phyloP scores from a whole-genome alignment of 208 protist species.

The Angomonas ambiguus region DNA sequence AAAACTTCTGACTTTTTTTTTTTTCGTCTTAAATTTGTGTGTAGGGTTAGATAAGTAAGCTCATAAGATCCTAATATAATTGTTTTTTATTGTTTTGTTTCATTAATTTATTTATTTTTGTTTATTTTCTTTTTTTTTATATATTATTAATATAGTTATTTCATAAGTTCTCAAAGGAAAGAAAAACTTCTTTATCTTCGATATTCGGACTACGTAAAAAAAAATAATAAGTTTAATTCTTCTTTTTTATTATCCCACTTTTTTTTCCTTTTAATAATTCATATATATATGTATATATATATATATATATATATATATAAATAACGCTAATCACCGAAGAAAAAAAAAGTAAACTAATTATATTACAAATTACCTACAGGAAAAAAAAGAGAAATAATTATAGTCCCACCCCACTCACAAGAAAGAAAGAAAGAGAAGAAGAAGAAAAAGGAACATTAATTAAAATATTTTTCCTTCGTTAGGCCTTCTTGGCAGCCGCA shows the following conservation, averaged over 20 bases:
- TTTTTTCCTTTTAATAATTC: constrained; percentile 3
- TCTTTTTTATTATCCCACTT: background rate
- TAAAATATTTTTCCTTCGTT: constrained; percentile 11
- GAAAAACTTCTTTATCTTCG: background rate
- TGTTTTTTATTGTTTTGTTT: too few species aligned
- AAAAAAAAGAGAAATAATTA: constrained; percentile 6
- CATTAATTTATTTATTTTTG: too few species aligned
- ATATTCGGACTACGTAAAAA: constrained; percentile 18
- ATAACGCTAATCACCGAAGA: background rate
- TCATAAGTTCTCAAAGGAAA: background rate
- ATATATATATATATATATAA: constrained; percentile 1
- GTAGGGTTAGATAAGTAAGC: too few species aligned
- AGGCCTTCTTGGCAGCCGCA: constrained; percentile 30
- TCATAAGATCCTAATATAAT: too few species aligned
- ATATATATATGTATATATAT: background rate
- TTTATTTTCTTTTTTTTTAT: constrained; percentile 8
- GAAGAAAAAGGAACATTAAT: constrained; percentile 7
- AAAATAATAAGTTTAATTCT: background rate
- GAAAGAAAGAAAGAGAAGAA: constrained; percentile 8
- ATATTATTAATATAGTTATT: background rate
- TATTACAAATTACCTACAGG: constrained; percentile 9
- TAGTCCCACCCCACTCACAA: background rate
- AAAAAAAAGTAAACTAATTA: constrained; percentile 11
- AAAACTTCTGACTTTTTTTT: too few species aligned
- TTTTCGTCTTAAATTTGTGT: too few species aligned